Evolutionary conservation across 495 filamentous ascomycete species (phyloP).

Genomic region (Aspergillus baeticus): DNA sequence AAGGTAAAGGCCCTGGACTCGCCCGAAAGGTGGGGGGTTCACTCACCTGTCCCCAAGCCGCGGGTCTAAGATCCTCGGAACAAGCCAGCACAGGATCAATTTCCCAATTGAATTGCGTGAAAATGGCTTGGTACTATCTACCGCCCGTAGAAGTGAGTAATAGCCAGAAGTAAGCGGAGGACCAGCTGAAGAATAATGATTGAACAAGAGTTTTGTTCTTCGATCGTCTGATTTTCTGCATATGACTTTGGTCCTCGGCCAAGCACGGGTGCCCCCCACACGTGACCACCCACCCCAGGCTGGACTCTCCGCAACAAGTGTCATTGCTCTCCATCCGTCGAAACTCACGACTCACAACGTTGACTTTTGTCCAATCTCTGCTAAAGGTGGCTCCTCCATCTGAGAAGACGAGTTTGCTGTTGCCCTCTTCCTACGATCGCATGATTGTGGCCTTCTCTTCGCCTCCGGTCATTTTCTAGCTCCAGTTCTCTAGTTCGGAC

Average conservation of each 20-base stretch:
- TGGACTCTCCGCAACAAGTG: slow-evolving; percentile 20
- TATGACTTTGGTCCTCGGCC: slow-evolving; percentile 16
- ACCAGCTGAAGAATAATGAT: not conserved
- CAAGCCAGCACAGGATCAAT: not conserved
- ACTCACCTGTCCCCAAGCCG: not conserved
- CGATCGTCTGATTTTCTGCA: slow-evolving; percentile 7
- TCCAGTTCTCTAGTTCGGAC: not conserved
- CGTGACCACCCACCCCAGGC: slow-evolving; percentile 30
- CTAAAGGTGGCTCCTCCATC: not conserved
- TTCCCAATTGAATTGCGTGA: not conserved
- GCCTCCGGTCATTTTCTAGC: not conserved
- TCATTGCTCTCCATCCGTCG: slow-evolving; percentile 5
- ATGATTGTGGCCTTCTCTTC: not conserved
- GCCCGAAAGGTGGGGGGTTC: slow-evolving; percentile 5
- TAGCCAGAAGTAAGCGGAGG: not conserved
- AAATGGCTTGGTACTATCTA: not conserved
- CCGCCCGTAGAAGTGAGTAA: not conserved
- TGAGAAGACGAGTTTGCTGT: not conserved
- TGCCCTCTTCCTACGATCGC: not conserved
- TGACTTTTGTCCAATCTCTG: not conserved
- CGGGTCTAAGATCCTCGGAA: slow-evolving; percentile 12
- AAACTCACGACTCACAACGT: not conserved
- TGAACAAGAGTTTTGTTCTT: not conserved
- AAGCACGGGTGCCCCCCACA: slow-evolving; percentile 28
- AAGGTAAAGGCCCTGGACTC: not conserved